A percentile compares a stretch with the other conserved stretches of the same genome.
phyloP scores from a whole-genome alignment of 768 basidiomycete genomes.

The Amanita polypyramis region DNA sequence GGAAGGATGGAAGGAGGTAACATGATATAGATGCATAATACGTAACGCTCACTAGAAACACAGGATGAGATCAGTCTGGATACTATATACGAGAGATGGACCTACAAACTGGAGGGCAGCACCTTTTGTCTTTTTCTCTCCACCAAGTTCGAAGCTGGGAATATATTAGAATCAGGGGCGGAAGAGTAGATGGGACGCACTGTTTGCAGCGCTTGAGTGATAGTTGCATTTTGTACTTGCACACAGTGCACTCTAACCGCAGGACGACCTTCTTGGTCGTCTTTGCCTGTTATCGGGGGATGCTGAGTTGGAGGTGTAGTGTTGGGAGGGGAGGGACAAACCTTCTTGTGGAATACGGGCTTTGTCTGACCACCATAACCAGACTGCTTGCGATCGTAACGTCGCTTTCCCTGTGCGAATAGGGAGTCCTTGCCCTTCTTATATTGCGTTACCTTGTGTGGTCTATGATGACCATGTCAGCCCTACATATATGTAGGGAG shows the following conservation, averaged over 20 bases:
- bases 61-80: not conserved
- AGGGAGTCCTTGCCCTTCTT: slow-evolving; percentile 99
- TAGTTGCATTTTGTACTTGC: slow-evolving; percentile 98
- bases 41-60: slow-evolving; percentile 12
- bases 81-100: slow-evolving; percentile 13
- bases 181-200: slow-evolving; percentile 35
- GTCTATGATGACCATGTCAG: slow-evolving; percentile 34
- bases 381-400: slow-evolving; percentile 98
- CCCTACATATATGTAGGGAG: slow-evolving; percentile 4
- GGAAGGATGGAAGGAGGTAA: slow-evolving; percentile 3
- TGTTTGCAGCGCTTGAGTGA: slow-evolving; percentile 99
- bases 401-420: slow-evolving; percentile 98
- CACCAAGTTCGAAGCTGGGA: slow-evolving; percentile 92
- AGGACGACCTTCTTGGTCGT: slow-evolving; percentile 99
- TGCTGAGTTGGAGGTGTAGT: not conserved
- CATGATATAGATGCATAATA: slow-evolving; percentile 14
- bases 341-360: slow-evolving; percentile 99
- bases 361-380: slow-evolving; percentile 99
- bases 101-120: slow-evolving; percentile 89
- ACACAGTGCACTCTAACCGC: slow-evolving; percentile 93
- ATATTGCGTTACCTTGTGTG: slow-evolving; percentile 99
- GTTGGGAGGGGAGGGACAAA: slow-evolving; percentile 18
- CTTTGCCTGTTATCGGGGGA: slow-evolving; percentile 64
- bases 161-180: not conserved
- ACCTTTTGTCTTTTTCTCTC: slow-evolving; percentile 99